Evolutionary conservation across 1,284 basidiomycete species (phyloP), one percentile per base, ranked within the genome.

Genomic region (Trametes hirsuta): DNA sequence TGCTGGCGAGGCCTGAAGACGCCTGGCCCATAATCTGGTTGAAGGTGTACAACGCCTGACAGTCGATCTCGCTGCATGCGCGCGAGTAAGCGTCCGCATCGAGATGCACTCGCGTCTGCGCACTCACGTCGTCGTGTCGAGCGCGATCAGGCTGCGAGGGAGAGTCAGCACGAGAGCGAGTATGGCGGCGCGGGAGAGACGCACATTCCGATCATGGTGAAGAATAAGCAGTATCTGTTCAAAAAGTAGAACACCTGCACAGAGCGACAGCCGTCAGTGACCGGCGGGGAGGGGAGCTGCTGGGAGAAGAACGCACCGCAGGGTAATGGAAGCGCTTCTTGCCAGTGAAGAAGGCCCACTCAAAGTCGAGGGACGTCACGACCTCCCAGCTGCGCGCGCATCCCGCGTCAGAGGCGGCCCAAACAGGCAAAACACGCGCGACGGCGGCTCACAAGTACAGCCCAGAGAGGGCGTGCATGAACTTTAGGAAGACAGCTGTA

Each of bases 41-140:
- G 73, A 90, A 90, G 1, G 87, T 90, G 72, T 91, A 92, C 37
- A 92, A 72, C 2, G 79, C 77, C 74, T 89, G 87, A 66, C 87
- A 90, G 70, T 87, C 76, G 44, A 90, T 74, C 66, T 82, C 75
- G 18, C 86, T 87, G 66, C 6, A 56, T 14, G 18, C 6, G 12
- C 12, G 30, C n/a, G 36, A 25, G 44, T 34, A 35, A 50, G 40
- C 14, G 4, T 0, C 22, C 22, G 41, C 11, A 21, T 35, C 40
- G 34, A n/a, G 12, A 22, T 36, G 49, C 36, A 37, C 24, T 10
- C 3, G 22, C 12, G 15, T 41, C 34, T 36, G 4, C 25, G 35
- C 35, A 66, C 70, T 48, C 72, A 85, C 84, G 68, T 72, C 53
- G 77, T 81, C 36, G 84, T 80, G 68, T 88, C 85, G 56, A 87